A percentile compares a stretch with the other conserved stretches of the same genome.
phyloP scores from a whole-genome alignment of 352 stramenopile species.

The Pseudoperonospora humuli region DNA sequence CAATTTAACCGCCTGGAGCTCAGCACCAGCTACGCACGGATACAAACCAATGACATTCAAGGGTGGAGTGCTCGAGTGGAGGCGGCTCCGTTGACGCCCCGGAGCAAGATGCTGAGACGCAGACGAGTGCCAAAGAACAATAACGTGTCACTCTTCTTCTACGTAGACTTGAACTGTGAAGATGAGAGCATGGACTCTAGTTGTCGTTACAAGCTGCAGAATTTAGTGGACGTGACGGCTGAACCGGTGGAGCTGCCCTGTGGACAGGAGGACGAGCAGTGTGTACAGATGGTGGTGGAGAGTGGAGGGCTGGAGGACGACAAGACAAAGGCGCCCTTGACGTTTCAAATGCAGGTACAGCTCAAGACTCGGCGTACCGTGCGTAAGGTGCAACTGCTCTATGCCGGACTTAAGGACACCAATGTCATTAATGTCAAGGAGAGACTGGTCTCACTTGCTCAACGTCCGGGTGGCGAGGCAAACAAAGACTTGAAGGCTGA shows the following conservation, averaged over 20 bases:
- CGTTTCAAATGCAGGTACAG: constrained; percentile 44
- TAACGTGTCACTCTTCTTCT: constrained; percentile 75
- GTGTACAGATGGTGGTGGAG: constrained; percentile 33
- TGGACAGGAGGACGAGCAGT: constrained; percentile 13
- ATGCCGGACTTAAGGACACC: constrained; percentile 43
- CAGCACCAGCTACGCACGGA: constrained; percentile 40
- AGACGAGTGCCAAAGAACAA: constrained; percentile 30
- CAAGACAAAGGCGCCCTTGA: constrained; percentile 16
- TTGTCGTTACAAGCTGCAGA: constrained; percentile 46
- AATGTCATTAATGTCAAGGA: constrained; percentile 75
- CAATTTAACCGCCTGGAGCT: constrained; percentile 67
- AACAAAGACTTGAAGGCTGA: constrained; percentile 23
- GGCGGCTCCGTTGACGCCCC: constrained; percentile 32
- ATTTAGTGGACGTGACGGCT: constrained; percentile 37
- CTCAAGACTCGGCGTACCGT: constrained; percentile 34
- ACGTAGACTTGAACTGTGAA: constrained; percentile 62
- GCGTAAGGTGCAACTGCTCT: constrained; percentile 39
- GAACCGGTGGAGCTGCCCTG: constrained; percentile 27
- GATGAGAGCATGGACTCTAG: constrained; percentile 47
- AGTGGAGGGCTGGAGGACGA: constrained; percentile 26
- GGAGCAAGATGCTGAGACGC: constrained; percentile 33
- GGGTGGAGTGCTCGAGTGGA: constrained; percentile 49
- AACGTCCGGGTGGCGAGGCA: constrained; percentile 15
- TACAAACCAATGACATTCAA: constrained; percentile 25
- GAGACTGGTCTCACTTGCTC: constrained; percentile 33